Evolutionary conservation across 305 asterid genomes (phyloP), one percentile per base, ranked within the genome.

Genomic region (Fraxinus angustifolia): DNA sequence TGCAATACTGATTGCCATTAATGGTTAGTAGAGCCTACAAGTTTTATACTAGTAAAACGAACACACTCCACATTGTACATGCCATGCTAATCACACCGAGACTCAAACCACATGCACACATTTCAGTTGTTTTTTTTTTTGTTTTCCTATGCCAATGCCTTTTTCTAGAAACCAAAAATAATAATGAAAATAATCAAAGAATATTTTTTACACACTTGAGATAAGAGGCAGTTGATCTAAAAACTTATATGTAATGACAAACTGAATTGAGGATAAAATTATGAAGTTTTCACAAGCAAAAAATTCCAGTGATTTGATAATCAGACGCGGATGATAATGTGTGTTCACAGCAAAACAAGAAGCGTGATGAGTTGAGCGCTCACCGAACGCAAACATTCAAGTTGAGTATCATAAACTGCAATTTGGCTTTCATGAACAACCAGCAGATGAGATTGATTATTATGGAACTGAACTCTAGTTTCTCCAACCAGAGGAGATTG

Each of bases 401-500:
- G 98, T 84, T 95, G 97, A 71, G 96, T 83, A 86, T 94, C 98
- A 36, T 90, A 94, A 80, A 93, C 80, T 12, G 97, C 91, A 73
- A 95, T 89, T 86, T 95, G 99, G 88, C 93, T 93, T 88, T 95
- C 99, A 82, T 95, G 99, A 79, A 91, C 93, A 48, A 95, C 99
- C 79, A 95, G 85, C 42, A 95, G 85, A 89, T 94, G 98, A 38
- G 97, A 87, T 85, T 95, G 99, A 86, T 92, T 93, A 85, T 94
- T 93, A 82, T 94, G 99, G 82, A 95, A 92, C 87, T 94, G 99
- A 86, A 95, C 99, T 86, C 88, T 89, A 78, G 99, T 94, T 87
- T 95, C 99, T 84, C 98, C 98, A 73, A 84, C 86, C 73, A 91
- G 82, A 58, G 97, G 91, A 83, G 91, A 53, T 65, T 89, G 78